Evolutionary conservation across 495 filamentous ascomycete genomes (phyloP).

Genomic region (Penicillium bovifimosum): DNA sequence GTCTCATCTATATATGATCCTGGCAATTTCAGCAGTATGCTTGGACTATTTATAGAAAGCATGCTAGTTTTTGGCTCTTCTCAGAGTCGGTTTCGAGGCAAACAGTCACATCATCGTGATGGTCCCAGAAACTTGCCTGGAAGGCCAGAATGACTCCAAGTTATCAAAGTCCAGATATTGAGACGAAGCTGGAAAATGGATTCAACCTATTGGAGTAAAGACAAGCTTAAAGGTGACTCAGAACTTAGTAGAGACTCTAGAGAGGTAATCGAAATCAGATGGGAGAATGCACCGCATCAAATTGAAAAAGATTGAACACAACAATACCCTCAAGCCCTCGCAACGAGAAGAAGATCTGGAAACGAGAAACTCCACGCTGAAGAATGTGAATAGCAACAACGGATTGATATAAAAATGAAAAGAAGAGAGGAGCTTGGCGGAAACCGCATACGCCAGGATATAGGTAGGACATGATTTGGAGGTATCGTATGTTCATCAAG

Average conservation of each 20-base stretch:
- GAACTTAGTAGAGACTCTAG: background rate
- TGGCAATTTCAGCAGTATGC: too few species aligned
- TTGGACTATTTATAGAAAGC: too few species aligned
- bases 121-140: background rate
- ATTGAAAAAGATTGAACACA: conserved; percentile 2
- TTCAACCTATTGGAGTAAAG: background rate
- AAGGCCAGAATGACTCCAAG: background rate
- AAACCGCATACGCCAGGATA: conserved; percentile 13
- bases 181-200: background rate
- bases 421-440: background rate
- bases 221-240: background rate
- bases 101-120: too few species aligned
- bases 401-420: background rate
- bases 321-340: background rate
- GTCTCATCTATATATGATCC: too few species aligned
- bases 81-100: too few species aligned
- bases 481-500: conserved; percentile 11
- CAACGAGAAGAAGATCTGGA: conserved; percentile 7
- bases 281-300: conserved; percentile 1
- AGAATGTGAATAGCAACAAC: conserved; percentile 12
- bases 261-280: conserved; percentile 3
- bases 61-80: too few species aligned
- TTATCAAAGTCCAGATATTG: background rate
- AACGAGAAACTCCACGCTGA: conserved; percentile 24
- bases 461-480: conserved; percentile 10